phyloP scores from a whole-genome alignment of 148 eudicot genomes.

The Amaranthus hypochondriacus region DNA sequence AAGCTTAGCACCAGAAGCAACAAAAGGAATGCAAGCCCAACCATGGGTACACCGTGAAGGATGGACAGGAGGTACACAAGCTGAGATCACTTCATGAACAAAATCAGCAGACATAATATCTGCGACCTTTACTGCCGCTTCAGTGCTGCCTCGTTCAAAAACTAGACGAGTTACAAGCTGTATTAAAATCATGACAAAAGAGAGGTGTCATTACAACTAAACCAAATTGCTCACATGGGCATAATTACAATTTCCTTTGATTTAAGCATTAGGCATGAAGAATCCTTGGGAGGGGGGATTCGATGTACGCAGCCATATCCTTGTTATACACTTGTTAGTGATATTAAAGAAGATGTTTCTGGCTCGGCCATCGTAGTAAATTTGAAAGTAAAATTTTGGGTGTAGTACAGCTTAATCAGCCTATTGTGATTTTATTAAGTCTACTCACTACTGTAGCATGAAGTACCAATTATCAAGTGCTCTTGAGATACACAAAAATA shows the following conservation, averaged over 20 bases:
- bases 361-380: too few relatives aligned
- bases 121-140: conserved; percentile 95
- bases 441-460: too few relatives aligned
- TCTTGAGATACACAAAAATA: too few relatives aligned
- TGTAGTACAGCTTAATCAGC: too few relatives aligned
- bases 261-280: background rate
- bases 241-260: background rate
- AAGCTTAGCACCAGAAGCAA: conserved; percentile 49
- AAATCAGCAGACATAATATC: conserved; percentile 96
- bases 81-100: conserved; percentile 96
- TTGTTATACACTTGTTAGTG: too few relatives aligned
- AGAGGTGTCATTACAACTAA: background rate
- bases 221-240: background rate
- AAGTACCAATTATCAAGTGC: too few relatives aligned
- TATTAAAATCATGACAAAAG: conserved; percentile 14
- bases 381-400: too few relatives aligned
- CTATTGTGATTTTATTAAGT: too few relatives aligned
- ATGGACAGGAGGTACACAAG: conserved; percentile 97
- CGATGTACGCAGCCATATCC: too few relatives aligned
- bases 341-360: too few relatives aligned
- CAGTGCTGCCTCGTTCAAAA: conserved; percentile 92
- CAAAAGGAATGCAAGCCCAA: conserved; percentile 95
- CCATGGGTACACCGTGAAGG: conserved; percentile 94
- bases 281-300: too few relatives aligned
- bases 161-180: conserved; percentile 98